phyloP scores from a whole-genome alignment of 1,139 yeast species.

The Hyphopichia pseudoburtonii region DNA sequence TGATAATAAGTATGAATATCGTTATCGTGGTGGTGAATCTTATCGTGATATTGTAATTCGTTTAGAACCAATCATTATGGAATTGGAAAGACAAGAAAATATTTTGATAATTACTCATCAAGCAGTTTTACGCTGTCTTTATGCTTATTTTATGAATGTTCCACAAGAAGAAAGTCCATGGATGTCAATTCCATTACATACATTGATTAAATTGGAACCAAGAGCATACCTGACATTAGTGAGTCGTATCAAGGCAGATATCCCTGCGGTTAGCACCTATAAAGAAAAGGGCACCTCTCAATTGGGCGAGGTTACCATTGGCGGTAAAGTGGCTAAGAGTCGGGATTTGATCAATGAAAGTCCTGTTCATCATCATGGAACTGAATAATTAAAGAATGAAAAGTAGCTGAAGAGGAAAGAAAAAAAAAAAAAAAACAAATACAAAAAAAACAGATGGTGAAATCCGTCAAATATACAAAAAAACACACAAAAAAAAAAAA shows the following conservation, averaged over 20 bases:
- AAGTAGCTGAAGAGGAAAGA: neutral
- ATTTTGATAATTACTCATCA: slow-evolving; percentile 95
- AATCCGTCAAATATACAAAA: too few species aligned
- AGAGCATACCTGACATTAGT: slow-evolving; percentile 89
- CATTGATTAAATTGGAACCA: slow-evolving; percentile 89
- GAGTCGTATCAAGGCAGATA: slow-evolving; percentile 87
- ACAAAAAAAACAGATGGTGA: neutral
- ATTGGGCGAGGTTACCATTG: slow-evolving; percentile 55
- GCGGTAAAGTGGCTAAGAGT: slow-evolving; percentile 29
- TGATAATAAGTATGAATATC: slow-evolving; percentile 90
- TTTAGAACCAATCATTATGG: slow-evolving; percentile 96
- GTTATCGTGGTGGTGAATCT: slow-evolving; percentile 96
- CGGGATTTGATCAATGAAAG: slow-evolving; percentile 42
- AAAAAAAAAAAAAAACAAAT: neutral
- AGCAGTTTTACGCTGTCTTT: slow-evolving; percentile 93
- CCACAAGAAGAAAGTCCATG: slow-evolving; percentile 98
- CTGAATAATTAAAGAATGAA: neutral
- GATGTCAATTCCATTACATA: slow-evolving; percentile 98
- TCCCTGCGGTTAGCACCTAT: slow-evolving; percentile 96
- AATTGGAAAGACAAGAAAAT: slow-evolving; percentile 93
- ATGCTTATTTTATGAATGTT: slow-evolving; percentile 97
- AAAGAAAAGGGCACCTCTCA: slow-evolving; percentile 90
- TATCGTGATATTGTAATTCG: slow-evolving; percentile 94
- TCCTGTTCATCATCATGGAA: slow-evolving; percentile 9
- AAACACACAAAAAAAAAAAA: too few species aligned